Evolutionary conservation across 805 yeast species (phyloP).

Genomic region (Wickerhamiella vanderwaltii): DNA sequence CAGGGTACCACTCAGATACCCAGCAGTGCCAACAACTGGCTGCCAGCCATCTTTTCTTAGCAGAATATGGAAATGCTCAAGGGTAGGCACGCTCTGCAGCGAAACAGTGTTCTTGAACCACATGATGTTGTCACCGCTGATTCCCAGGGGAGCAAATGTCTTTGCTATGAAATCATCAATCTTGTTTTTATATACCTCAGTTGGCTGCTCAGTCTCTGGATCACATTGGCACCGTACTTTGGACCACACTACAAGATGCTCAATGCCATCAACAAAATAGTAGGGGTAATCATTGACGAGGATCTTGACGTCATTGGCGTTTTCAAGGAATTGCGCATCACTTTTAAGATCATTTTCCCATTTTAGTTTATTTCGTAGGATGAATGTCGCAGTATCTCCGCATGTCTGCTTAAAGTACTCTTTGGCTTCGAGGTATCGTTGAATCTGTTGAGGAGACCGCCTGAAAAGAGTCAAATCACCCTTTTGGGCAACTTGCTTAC

Average conservation of each 20-base stretch:
- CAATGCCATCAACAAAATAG: conserved; percentile 36
- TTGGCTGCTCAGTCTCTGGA: conserved; percentile 31
- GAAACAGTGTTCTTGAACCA: conserved; percentile 52
- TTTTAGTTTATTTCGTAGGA: conserved; percentile 19
- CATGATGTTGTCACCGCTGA: conserved; percentile 30
- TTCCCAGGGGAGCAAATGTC: conserved; percentile 34
- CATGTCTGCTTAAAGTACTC: conserved; percentile 13
- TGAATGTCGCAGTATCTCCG: conserved; percentile 22
- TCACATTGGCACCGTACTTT: conserved; percentile 34
- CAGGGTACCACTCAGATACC: neutral
- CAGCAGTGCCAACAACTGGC: conserved; percentile 5
- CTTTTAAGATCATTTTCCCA: conserved; percentile 22
- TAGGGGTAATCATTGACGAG: conserved; percentile 45
- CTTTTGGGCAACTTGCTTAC: conserved; percentile 12
- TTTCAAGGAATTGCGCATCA: conserved; percentile 15
- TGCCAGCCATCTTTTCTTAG: conserved; percentile 22
- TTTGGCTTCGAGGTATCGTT: conserved; percentile 22
- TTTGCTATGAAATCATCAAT: conserved; percentile 33
- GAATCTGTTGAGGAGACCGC: conserved; percentile 23
- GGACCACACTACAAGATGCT: conserved; percentile 47
- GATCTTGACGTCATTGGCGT: conserved; percentile 33
- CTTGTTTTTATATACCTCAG: conserved; percentile 27
- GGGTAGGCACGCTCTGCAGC: conserved; percentile 41
- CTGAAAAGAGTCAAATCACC: conserved; percentile 20
- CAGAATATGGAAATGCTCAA: conserved; percentile 47